Conservation (phyloP, 257 asterid genomes). For the Ehretia macrophylla region DNA sequence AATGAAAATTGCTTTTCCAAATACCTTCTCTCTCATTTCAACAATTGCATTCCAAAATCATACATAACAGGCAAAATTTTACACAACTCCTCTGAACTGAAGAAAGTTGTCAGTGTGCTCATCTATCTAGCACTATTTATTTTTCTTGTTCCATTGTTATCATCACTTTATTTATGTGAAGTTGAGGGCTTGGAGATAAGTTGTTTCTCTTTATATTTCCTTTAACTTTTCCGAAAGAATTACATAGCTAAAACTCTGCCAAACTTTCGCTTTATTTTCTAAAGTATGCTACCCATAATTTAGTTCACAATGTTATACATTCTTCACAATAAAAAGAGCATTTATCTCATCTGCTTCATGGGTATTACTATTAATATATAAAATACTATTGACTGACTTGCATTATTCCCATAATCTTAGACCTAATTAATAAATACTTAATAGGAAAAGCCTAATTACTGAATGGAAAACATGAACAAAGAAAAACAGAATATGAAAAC, state of each 20-base stretch:
- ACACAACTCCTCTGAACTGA: not conserved
- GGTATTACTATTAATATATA: too few species aligned
- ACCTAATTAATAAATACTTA: too few species aligned
- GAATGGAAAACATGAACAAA: not conserved
- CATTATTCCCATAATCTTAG: too few species aligned
- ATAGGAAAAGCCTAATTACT: not conserved
- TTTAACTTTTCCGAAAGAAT: not conserved
- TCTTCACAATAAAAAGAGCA: too few species aligned
- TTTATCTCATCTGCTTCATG: not conserved
- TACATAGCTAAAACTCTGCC: not conserved
- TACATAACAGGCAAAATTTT: not conserved
- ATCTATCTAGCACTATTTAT: not conserved
- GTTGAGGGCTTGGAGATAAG: too few species aligned
- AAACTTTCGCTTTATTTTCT: not conserved
- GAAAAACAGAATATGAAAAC: conserved; percentile 5
- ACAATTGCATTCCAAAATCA: not conserved
- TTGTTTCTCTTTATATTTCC: not conserved
- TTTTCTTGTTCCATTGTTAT: too few species aligned
- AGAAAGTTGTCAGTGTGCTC: not conserved
- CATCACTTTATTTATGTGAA: not conserved
- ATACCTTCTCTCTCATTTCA: not conserved
- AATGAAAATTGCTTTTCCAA: too few species aligned
- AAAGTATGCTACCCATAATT: not conserved
- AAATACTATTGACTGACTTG: too few species aligned
- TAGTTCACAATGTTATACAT: too few species aligned